These are phyloP conservation scores for Cryoendolithus antarcticus DNA, from an alignment of 2,329 filamentous ascomycete species.

Conservation along the genomic window DNA sequence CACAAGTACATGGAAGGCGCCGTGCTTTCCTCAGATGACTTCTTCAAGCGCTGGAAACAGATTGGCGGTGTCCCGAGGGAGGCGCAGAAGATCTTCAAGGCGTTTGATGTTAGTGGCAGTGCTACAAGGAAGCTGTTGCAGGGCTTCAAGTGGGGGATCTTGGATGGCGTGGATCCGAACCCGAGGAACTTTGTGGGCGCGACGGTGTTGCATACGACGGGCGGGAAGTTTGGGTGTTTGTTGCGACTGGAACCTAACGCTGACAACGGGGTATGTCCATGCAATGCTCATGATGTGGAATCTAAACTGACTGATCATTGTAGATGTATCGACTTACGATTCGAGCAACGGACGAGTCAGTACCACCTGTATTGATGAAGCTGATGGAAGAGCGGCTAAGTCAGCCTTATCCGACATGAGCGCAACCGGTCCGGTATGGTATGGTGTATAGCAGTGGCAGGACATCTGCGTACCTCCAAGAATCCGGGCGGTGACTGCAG, in stretches of 20 bases:
- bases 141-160: constrained; percentile 79
- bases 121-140: constrained; percentile 64
- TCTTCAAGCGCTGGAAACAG: constrained; percentile 99
- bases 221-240: constrained; percentile 88
- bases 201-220: constrained; percentile 71
- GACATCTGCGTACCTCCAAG: too few species aligned
- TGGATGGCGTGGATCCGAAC: constrained; percentile 83
- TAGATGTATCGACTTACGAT: constrained; percentile 95
- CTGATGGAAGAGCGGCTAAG: constrained; percentile 76
- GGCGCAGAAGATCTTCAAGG: constrained; percentile 71
- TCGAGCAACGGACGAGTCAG: constrained; percentile 80
- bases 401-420: constrained; percentile 22
- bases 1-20: constrained; percentile 97
- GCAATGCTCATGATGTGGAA: too few species aligned
- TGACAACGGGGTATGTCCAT: constrained; percentile 63
- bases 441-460: too few species aligned
- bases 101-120: constrained; percentile 52
- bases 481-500: too few species aligned
- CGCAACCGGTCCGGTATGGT: not conserved
- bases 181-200: constrained; percentile 86
- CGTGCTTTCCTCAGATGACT: constrained; percentile 76
- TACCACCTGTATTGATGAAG: constrained; percentile 68
- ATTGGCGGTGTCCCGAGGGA: constrained; percentile 83
- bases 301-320: not conserved
- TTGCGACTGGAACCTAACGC: constrained; percentile 92